Percentiles rank a stretch among this genome's conserved stretches.
Conservation (phyloP, 768 basidiomycete species). For the Calocera cornea region DNA sequence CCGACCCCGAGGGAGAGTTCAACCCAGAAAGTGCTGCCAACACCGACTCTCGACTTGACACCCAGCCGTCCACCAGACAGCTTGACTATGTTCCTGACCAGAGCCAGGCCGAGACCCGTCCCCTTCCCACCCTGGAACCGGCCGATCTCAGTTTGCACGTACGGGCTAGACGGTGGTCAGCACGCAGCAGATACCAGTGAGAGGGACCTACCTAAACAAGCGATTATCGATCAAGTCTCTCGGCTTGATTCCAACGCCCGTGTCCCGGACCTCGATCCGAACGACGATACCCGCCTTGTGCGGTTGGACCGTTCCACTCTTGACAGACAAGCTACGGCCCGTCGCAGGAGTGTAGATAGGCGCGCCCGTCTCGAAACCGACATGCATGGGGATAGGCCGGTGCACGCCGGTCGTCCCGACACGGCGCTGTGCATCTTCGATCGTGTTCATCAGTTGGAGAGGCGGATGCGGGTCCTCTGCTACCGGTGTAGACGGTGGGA, state of each 20-base stretch:
- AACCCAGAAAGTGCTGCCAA: slow-evolving; percentile 83
- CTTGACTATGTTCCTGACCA: slow-evolving; percentile 32
- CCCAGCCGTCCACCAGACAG: slow-evolving; percentile 31
- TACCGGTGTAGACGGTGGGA: neutral
- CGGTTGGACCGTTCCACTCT: slow-evolving; percentile 7
- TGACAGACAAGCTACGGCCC: slow-evolving; percentile 2
- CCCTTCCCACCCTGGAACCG: slow-evolving; percentile 33
- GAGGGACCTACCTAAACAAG: slow-evolving; percentile 14
- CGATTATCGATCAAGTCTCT: slow-evolving; percentile 26
- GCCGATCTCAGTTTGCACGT: slow-evolving; percentile 32
- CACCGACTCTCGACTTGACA: slow-evolving; percentile 26
- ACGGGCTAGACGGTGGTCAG: slow-evolving; percentile 12
- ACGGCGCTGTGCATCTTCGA: neutral
- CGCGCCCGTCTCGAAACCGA: neutral
- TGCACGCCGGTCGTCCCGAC: neutral
- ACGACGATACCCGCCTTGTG: slow-evolving; percentile 21
- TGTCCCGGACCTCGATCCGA: slow-evolving; percentile 32
- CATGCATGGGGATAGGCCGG: neutral
- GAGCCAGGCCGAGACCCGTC: slow-evolving; percentile 30
- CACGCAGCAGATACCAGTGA: neutral
- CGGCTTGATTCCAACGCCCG: slow-evolving; percentile 30
- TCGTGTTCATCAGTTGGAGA: neutral
- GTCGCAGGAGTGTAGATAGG: neutral
- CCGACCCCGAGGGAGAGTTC: slow-evolving; percentile 37
- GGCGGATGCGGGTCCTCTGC: neutral